Evolutionary conservation across 1,284 basidiomycete species (phyloP), one percentile per base, ranked within the genome.

Genomic region (Austroboletus niveus): DNA sequence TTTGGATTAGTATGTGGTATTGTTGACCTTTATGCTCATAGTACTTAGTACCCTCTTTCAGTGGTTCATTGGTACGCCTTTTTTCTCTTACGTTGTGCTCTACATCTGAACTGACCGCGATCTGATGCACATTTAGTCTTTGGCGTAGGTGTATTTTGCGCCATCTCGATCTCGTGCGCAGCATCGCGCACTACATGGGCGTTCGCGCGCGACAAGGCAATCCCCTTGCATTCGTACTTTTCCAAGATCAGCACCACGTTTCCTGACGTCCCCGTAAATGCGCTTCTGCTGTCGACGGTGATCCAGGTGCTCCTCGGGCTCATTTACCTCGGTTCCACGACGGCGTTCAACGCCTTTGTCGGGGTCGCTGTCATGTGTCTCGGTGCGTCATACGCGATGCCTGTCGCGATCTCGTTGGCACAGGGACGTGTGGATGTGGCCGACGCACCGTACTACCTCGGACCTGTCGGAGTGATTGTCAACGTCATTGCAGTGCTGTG

Each of bases 141-240:
- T 55, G 76, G 74, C n/a, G 68, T 78, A 24, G 78, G 75, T 20
- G 66, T 82, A 53, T 81, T 82, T 62, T 82, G 80, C 52, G 74
- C 77, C 39, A 77, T 82, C 46, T 82, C 82, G 20, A 80, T 85
- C 55, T 76, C 81, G 52, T 84, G 82, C 45, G 83, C 82, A 3
- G 78, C 82, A 11, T 86, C 84, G 1, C 77, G 87, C 17, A 82
- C 85, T 61, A 82, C 81, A 2, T 85, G 83, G 72, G 80, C 82
- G 35, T 88, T 90, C 57, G 85, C 87, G 0, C 75, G 85, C 1
- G 88, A 90, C 68, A 72, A 75, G 48, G 86, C 84, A 8, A 75
- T 89, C 20, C 85, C 84, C 2, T 79, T 85, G 58, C 77, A 79
- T 27, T 45, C 50, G 3, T 62, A 75, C 45, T 82, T 87, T 62